phyloP scores from a whole-genome alignment of 164 flowering plant species.

The Brasenia schreberi region DNA sequence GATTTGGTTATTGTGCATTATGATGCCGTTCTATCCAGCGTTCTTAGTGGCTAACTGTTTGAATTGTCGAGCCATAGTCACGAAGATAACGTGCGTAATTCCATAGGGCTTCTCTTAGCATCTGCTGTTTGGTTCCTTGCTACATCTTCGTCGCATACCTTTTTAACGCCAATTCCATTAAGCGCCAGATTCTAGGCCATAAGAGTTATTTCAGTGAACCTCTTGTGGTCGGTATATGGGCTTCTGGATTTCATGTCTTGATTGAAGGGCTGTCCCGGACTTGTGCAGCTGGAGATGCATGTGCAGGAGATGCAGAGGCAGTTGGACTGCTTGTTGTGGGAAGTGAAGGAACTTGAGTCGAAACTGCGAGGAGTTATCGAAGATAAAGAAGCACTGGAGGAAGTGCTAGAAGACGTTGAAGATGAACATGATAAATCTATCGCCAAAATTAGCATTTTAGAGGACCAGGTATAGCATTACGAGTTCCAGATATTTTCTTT shows the following conservation, averaged over 20 bases:
- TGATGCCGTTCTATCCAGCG: too few relatives aligned
- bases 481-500: background rate
- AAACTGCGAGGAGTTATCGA: constrained; percentile 24
- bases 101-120: background rate
- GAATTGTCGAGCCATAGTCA: too few relatives aligned
- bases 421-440: constrained; percentile 58
- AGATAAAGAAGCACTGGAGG: constrained; percentile 35
- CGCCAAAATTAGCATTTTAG: constrained; percentile 30
- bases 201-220: background rate
- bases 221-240: background rate
- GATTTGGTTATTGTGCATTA: too few relatives aligned
- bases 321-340: constrained; percentile 46
- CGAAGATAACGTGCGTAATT: background rate
- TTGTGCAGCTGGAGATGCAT: constrained; percentile 43
- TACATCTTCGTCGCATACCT: background rate
- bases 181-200: background rate
- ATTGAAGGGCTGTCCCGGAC: background rate
- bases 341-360: constrained; percentile 30
- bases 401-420: constrained; percentile 44
- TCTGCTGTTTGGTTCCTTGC: background rate
- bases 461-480: constrained; percentile 30
- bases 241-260: background rate
- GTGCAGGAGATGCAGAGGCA: constrained; percentile 35
- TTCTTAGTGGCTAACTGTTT: too few relatives aligned
- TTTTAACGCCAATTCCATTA: background rate